phyloP scores from a whole-genome alignment of 768 basidiomycete species.

The Porpolomopsis calyptriformis region DNA sequence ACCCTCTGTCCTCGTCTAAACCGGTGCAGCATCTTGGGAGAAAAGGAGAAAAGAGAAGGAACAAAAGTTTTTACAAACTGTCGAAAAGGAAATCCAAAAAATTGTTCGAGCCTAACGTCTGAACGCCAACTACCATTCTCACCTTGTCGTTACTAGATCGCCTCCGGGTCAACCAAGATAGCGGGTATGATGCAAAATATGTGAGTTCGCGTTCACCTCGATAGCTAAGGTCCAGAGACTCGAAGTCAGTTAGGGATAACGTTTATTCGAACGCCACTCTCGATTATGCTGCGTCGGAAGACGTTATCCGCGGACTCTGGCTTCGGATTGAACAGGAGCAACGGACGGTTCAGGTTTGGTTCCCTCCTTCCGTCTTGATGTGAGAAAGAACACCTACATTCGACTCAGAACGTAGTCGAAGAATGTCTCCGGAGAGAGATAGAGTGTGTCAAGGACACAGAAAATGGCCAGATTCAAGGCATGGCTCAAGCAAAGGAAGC shows the following conservation, averaged over 20 bases:
- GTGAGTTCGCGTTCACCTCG: not conserved
- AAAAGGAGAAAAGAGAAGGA: constrained; percentile 3
- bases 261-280: constrained; percentile 12
- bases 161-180: not conserved
- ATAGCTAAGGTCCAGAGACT: not conserved
- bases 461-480: constrained; percentile 12
- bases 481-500: constrained; percentile 14
- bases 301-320: constrained; percentile 17
- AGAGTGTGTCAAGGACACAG: constrained; percentile 2
- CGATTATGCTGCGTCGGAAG: constrained; percentile 16
- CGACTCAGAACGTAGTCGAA: constrained; percentile 8
- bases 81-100: not conserved
- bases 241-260: constrained; percentile 19
- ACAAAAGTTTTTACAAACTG: not conserved
- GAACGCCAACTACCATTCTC: not conserved
- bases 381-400: not conserved
- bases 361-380: not conserved
- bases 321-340: constrained; percentile 13
- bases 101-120: not conserved
- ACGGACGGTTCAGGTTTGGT: constrained; percentile 9
- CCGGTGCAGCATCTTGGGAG: constrained; percentile 4
- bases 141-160: not conserved
- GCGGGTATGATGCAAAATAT: not conserved
- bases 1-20: too few species aligned
- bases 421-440: constrained; percentile 5